Conservation (phyloP, 2,329 filamentous ascomycete genomes). For the Diaporthe sp. region DNA sequence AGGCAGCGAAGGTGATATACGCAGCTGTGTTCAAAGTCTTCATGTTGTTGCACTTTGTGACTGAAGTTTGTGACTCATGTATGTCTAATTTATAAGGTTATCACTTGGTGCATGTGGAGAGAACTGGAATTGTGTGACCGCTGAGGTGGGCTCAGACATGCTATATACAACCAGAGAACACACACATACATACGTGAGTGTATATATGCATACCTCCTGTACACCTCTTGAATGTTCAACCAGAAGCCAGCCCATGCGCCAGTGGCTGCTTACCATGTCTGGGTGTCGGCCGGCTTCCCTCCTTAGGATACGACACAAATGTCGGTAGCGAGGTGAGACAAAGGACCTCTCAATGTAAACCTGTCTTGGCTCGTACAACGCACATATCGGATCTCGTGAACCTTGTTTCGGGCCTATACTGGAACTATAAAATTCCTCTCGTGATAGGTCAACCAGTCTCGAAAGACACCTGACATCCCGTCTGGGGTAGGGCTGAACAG, state of each 20-base stretch:
- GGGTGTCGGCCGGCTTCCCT: conserved; percentile 4
- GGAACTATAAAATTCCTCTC: not conserved
- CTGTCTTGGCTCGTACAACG: conserved; percentile 22
- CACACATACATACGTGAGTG: not conserved
- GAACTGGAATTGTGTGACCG: not conserved
- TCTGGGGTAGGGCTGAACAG: not conserved
- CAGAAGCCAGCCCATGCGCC: not conserved
- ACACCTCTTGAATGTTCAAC: not conserved
- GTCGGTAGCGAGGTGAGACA: conserved; percentile 9
- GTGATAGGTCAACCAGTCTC: not conserved
- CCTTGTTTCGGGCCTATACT: not conserved
- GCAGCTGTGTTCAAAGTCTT: not conserved
- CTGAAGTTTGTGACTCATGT: not conserved
- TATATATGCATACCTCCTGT: not conserved
- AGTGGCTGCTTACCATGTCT: conserved; percentile 26
- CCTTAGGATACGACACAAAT: not conserved
- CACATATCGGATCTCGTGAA: conserved; percentile 11
- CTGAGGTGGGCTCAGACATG: not conserved
- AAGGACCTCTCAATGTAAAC: conserved; percentile 5
- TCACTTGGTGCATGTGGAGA: too few species aligned
- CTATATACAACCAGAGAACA: not conserved
- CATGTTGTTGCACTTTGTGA: not conserved
- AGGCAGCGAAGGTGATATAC: not conserved
- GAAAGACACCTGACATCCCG: not conserved
- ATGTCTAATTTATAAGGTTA: not conserved